These are phyloP conservation scores for Tarenaya hassleriana DNA, from an alignment of 345 rosid species.

Conservation along the genomic window DNA sequence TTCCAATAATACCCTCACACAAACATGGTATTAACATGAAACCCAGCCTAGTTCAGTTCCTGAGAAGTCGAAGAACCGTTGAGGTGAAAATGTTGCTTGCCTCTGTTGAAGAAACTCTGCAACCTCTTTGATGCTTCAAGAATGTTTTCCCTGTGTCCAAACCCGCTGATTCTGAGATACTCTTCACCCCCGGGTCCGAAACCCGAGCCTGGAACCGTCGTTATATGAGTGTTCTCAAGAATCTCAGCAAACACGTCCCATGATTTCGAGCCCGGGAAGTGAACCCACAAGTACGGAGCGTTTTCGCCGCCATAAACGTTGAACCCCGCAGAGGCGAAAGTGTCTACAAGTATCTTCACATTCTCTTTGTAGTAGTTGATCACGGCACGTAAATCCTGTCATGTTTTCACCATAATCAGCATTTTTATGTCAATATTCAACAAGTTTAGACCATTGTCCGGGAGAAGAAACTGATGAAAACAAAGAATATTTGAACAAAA, in stretches of 20 bases:
- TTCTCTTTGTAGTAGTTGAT: slow-evolving; percentile 59
- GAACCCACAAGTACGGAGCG: slow-evolving; percentile 77
- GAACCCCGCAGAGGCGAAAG: slow-evolving; percentile 43
- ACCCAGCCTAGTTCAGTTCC: background rate
- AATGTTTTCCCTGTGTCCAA: slow-evolving; percentile 43
- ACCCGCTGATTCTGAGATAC: slow-evolving; percentile 65
- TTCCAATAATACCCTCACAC: too few species aligned
- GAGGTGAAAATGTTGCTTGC: slow-evolving; percentile 20
- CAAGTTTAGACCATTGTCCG: too few species aligned
- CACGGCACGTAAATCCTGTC: slow-evolving; percentile 26
- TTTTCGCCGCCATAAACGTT: slow-evolving; percentile 63
- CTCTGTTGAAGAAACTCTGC: slow-evolving; percentile 12
- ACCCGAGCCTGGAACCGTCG: slow-evolving; percentile 69
- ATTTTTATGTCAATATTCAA: background rate
- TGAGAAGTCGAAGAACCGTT: slow-evolving; percentile 14
- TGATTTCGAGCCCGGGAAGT: slow-evolving; percentile 52
- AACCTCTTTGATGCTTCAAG: slow-evolving; percentile 63
- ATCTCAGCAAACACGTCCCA: slow-evolving; percentile 70
- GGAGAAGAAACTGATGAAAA: too few species aligned
- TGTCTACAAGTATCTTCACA: slow-evolving; percentile 44
- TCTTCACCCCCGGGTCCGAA: slow-evolving; percentile 82
- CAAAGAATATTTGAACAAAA: too few species aligned
- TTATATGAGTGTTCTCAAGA: slow-evolving; percentile 58
- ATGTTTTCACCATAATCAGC: background rate
- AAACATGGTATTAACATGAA: too few species aligned